Conservation (phyloP, 176 grass and related monocot genomes). For the Aegilops sharonensis region DNA sequence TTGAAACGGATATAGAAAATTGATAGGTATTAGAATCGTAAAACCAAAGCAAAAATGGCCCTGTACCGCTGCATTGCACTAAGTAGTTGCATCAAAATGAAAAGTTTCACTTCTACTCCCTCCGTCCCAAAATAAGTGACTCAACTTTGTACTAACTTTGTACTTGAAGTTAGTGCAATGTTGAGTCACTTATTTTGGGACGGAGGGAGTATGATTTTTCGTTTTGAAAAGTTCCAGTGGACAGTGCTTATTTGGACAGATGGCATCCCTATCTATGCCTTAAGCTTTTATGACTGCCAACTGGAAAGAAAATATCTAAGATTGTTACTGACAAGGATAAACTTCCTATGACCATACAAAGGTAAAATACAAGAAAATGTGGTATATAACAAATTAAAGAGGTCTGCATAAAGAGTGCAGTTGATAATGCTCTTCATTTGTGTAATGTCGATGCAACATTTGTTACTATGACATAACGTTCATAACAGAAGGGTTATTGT, state of each 20-base stretch:
- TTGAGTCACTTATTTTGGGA: too few species aligned
- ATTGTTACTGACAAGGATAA: not conserved
- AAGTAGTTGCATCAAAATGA: conserved; percentile 10
- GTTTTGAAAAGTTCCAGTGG: not conserved
- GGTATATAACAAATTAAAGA: not conserved
- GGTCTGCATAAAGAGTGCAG: not conserved
- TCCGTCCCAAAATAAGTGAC: too few species aligned
- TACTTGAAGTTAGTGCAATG: too few species aligned
- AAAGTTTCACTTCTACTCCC: not conserved
- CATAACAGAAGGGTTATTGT: not conserved
- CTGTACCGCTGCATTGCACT: not conserved
- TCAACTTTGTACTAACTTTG: too few species aligned
- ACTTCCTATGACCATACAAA: not conserved
- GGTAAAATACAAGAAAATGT: conserved; percentile 1
- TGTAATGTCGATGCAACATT: not conserved
- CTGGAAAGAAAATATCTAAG: not conserved
- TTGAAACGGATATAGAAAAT: conserved; percentile 5
- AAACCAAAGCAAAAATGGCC: not conserved
- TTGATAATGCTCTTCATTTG: not conserved
- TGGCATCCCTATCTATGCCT: not conserved
- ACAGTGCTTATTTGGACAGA: not conserved
- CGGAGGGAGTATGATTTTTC: not conserved
- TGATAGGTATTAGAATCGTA: not conserved
- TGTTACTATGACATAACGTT: not conserved
- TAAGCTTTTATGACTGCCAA: not conserved